A percentile compares a stretch with the other conserved stretches of the same genome.
Evolutionary conservation across 192 early-diverging fungal species (phyloP).

Genomic region (Umbelopsis sp.): DNA sequence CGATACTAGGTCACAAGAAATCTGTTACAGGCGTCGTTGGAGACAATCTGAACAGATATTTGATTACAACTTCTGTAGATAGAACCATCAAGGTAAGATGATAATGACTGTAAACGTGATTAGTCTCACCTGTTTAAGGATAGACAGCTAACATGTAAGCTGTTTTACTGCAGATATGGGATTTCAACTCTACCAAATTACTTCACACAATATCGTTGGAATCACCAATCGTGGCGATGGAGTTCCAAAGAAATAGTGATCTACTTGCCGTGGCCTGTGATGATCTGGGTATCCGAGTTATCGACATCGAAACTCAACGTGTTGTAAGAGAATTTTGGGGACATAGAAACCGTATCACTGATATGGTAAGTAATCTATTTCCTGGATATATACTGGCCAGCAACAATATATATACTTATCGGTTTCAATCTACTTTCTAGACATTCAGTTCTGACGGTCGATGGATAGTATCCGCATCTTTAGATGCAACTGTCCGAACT

Average conservation of each 20-base stretch:
- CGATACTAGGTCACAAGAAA: constrained; percentile 67
- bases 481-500: constrained; percentile 88
- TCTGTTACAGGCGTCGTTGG: constrained; percentile 78
- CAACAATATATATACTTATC: background rate
- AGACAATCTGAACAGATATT: constrained; percentile 69
- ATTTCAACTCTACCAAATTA: constrained; percentile 69
- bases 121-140: no score
- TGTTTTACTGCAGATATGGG: constrained; percentile 64
- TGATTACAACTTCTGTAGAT: constrained; percentile 84
- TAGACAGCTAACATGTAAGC: no score
- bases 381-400: background rate
- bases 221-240: constrained; percentile 63
- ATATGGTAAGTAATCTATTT: constrained; percentile 59
- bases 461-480: constrained; percentile 80
- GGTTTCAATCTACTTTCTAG: constrained; percentile 33
- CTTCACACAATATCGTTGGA: constrained; percentile 65
- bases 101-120: no score
- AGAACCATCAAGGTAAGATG: constrained; percentile 68
- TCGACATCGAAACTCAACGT: constrained; percentile 81
- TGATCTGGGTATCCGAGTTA: constrained; percentile 84
- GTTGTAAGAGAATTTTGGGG: constrained; percentile 90
- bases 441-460: constrained; percentile 91
- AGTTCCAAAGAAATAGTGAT: constrained; percentile 70
- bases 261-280: constrained; percentile 84
- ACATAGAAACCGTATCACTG: constrained; percentile 85